Evolutionary conservation across 108 stramenopile genomes (phyloP).

Genomic region (Schizochytrium sp.): DNA sequence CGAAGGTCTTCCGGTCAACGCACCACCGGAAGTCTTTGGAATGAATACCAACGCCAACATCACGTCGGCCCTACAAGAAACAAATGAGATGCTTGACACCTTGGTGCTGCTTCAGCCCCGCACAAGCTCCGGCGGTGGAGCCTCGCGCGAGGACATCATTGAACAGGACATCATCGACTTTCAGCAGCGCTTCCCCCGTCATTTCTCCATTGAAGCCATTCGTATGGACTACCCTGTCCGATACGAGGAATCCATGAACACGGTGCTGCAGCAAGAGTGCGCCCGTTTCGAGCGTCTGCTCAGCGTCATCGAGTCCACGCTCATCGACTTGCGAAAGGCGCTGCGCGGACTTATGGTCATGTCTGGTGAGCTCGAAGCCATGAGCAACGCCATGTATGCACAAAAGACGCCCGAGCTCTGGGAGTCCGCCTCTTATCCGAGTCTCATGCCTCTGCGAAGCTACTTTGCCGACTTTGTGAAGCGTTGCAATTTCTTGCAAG

Average conservation of each 20-base stretch:
- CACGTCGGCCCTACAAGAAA: slow-evolving; percentile 54
- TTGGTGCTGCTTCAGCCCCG: slow-evolving; percentile 49
- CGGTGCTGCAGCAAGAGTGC: slow-evolving; percentile 53
- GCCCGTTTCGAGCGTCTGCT: slow-evolving; percentile 52
- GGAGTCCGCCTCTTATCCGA: slow-evolving; percentile 47
- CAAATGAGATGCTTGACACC: slow-evolving; percentile 49
- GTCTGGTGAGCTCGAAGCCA: slow-evolving; percentile 47
- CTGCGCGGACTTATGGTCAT: slow-evolving; percentile 56
- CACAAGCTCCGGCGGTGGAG: slow-evolving; percentile 8
- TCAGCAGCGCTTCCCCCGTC: background rate
- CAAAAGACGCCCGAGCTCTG: slow-evolving; percentile 45
- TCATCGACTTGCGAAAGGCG: slow-evolving; percentile 44
- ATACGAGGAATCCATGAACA: slow-evolving; percentile 60
- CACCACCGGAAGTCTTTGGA: slow-evolving; percentile 63
- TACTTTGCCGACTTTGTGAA: slow-evolving; percentile 41
- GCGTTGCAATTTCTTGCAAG: slow-evolving; percentile 34
- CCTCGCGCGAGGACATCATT: slow-evolving; percentile 22
- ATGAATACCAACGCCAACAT: slow-evolving; percentile 63
- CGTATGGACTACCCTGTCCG: slow-evolving; percentile 45
- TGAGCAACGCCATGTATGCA: slow-evolving; percentile 33
- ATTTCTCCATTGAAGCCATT: slow-evolving; percentile 11
- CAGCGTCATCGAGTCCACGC: slow-evolving; percentile 23
- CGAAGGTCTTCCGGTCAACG: slow-evolving; percentile 50
- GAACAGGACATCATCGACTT: slow-evolving; percentile 16
- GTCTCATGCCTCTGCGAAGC: slow-evolving; percentile 39